Conservation (phyloP, 805 yeast genomes). For the Cyberlindnera petersonii region DNA sequence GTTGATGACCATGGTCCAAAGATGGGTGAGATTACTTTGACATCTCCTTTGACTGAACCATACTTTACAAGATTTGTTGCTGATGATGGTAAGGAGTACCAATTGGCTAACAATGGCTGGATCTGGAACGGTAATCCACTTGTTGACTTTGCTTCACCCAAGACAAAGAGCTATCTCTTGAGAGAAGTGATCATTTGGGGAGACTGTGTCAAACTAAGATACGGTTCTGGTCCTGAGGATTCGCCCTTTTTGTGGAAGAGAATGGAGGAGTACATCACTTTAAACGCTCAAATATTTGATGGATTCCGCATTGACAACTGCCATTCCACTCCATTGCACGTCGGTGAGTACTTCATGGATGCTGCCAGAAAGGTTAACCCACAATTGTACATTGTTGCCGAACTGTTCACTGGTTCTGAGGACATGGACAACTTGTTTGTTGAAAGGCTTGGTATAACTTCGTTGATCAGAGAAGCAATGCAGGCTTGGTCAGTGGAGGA, state of each 20-base stretch:
- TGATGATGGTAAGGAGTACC: conserved; percentile 53
- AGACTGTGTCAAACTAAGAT: conserved; percentile 90
- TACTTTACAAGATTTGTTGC: conserved; percentile 73
- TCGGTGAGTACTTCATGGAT: conserved; percentile 84
- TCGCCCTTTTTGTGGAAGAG: conserved; percentile 88
- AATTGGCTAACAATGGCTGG: conserved; percentile 96
- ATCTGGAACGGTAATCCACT: conserved; percentile 96
- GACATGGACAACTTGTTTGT: conserved; percentile 86
- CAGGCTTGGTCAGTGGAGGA: conserved; percentile 90
- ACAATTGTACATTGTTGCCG: conserved; percentile 89
- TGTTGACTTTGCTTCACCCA: conserved; percentile 82
- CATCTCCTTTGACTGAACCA: conserved; percentile 71
- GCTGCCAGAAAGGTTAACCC: conserved; percentile 84
- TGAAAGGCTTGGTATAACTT: conserved; percentile 83
- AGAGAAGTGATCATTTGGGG: conserved; percentile 98
- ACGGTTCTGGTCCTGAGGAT: conserved; percentile 73
- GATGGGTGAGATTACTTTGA: conserved; percentile 57
- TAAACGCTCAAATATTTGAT: conserved; percentile 69
- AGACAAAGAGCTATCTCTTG: conserved; percentile 76
- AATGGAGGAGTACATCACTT: conserved; percentile 72
- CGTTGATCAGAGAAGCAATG: conserved; percentile 94
- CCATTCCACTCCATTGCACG: conserved; percentile 94
- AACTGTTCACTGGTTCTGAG: conserved; percentile 89
- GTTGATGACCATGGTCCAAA: conserved; percentile 80
- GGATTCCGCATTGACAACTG: conserved; percentile 95